Percentiles rank a stretch among this genome's conserved stretches.
Evolutionary conservation across 176 grass and related monocot species (phyloP).

Genomic region (Lolium multiflorum): DNA sequence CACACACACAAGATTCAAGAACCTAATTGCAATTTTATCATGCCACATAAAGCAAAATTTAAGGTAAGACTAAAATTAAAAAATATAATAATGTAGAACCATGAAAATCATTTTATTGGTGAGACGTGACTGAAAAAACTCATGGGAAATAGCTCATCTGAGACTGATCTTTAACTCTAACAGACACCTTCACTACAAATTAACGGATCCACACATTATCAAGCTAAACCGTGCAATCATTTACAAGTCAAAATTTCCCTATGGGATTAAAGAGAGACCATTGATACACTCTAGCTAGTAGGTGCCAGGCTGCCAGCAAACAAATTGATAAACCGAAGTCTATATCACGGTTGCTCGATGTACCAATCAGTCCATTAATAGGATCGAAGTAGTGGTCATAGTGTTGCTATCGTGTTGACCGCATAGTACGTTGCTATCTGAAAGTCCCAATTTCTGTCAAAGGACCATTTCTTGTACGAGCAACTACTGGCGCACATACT

Average conservation of each 20-base stretch:
- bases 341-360: conserved; percentile 58
- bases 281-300: conserved; percentile 17
- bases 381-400: neutral
- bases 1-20: neutral
- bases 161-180: neutral
- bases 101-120: neutral
- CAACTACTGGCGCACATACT: conserved; percentile 1
- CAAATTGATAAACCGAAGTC: conserved; percentile 46
- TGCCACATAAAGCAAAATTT: neutral
- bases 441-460: conserved; percentile 22
- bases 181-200: conserved; percentile 22
- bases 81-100: neutral
- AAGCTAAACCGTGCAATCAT: neutral
- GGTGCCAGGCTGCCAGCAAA: conserved; percentile 38
- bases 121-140: conserved; percentile 32
- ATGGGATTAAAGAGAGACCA: neutral
- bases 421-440: neutral
- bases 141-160: conserved; percentile 7
- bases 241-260: conserved; percentile 16
- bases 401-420: conserved; percentile 46
- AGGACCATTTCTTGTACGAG: neutral
- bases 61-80: neutral
- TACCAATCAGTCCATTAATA: conserved; percentile 28
- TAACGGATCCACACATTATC: conserved; percentile 12
- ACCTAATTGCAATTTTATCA: neutral